A percentile compares a stretch with the other conserved stretches of the same genome.
These are phyloP conservation scores for Violaceomyces palustris DNA, from an alignment of 1,284 basidiomycete species.

Conservation along the genomic window DNA sequence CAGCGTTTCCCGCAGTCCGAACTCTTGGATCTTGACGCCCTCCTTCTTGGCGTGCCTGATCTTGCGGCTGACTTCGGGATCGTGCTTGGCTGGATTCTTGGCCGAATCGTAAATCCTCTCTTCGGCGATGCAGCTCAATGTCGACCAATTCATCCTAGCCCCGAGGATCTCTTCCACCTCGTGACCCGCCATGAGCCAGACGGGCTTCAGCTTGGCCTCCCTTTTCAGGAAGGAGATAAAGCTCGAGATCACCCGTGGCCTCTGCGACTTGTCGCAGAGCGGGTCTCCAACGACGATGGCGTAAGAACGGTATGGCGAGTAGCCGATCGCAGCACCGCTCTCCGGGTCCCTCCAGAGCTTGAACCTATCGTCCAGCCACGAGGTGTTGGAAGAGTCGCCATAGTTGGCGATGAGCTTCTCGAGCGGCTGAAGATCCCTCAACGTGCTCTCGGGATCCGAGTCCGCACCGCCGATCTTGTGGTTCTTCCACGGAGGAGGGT, in stretches of 20 bases:
- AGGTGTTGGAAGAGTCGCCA: conserved; percentile 61
- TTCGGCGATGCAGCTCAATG: conserved; percentile 59
- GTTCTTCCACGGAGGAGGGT: conserved; percentile 40
- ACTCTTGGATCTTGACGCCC: conserved; percentile 56
- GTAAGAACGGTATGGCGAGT: conserved; percentile 54
- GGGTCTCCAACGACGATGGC: conserved; percentile 59
- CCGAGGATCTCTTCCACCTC: conserved; percentile 58
- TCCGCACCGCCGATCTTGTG: conserved; percentile 7
- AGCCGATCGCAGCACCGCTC: conserved; percentile 59
- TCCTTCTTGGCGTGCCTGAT: conserved; percentile 58
- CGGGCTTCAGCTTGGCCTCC: conserved; percentile 57
- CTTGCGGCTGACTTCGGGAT: conserved; percentile 58
- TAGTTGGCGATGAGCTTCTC: conserved; percentile 60
- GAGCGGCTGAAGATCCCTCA: conserved; percentile 45
- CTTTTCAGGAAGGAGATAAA: conserved; percentile 55
- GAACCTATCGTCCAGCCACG: conserved; percentile 61
- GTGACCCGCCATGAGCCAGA: conserved; percentile 59
- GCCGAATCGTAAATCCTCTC: conserved; percentile 58
- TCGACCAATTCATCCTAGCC: conserved; percentile 58
- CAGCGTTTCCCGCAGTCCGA: conserved; percentile 48
- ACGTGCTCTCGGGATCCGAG: conserved; percentile 16
- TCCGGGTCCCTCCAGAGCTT: conserved; percentile 58
- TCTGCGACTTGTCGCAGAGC: conserved; percentile 57
- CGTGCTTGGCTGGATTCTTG: conserved; percentile 55
- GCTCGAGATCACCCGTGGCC: conserved; percentile 55